These are phyloP conservation scores for Fusarium luffae DNA, from an alignment of 2,329 filamentous ascomycete species.

Conservation along the genomic window DNA sequence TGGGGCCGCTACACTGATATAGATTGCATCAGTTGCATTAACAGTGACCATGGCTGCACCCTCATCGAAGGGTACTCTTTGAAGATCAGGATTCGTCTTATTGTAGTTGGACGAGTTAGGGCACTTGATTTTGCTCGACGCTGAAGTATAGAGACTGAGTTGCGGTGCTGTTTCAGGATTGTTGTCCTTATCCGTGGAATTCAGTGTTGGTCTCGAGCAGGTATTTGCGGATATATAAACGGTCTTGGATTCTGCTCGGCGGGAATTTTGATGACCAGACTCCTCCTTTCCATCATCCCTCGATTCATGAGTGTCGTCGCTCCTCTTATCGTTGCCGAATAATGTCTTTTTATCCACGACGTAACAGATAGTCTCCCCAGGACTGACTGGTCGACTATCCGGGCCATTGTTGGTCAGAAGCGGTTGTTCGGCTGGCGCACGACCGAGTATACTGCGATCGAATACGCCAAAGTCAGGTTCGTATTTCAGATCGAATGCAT, in stretches of 20 bases:
- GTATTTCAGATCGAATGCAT: conserved; percentile 56
- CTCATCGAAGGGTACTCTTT: conserved; percentile 64
- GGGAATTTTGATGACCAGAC: conserved; percentile 25
- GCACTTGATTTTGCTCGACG: conserved; percentile 49
- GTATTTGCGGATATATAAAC: conserved; percentile 89
- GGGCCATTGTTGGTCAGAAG: conserved; percentile 73
- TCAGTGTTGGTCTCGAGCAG: conserved; percentile 76
- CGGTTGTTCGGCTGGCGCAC: conserved; percentile 63
- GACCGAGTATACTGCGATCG: conserved; percentile 71
- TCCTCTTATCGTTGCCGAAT: conserved; percentile 40
- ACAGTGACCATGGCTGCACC: conserved; percentile 76
- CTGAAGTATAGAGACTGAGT: conserved; percentile 81
- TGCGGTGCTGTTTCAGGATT: conserved; percentile 66
- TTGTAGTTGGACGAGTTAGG: conserved; percentile 39
- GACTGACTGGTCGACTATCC: conserved; percentile 66
- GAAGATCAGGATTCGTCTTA: conserved; percentile 29
- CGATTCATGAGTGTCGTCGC: conserved; percentile 23
- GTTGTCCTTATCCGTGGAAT: conserved; percentile 26
- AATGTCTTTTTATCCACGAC: conserved; percentile 47
- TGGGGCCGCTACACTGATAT: conserved; percentile 79
- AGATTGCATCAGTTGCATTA: conserved; percentile 74
- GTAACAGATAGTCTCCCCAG: conserved; percentile 67
- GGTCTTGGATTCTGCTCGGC: conserved; percentile 52
- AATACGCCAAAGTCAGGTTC: conserved; percentile 71
- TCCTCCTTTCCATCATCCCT: conserved; percentile 12